Conservation (phyloP, 169 alveolate genomes). For the Plasmodium inui region DNA sequence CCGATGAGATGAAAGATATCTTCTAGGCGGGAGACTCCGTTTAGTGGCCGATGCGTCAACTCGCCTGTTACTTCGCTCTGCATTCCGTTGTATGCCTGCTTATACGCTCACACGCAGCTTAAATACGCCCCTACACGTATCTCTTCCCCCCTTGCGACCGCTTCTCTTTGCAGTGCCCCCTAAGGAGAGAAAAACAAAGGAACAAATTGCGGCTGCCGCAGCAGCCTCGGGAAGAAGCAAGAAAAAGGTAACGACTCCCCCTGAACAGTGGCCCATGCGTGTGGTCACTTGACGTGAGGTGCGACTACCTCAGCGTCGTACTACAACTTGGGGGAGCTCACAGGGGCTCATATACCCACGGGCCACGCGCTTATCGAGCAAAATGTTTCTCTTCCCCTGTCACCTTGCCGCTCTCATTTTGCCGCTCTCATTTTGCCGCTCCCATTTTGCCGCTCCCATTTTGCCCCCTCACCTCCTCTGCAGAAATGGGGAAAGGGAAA, state of each 20-base stretch:
- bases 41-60: background rate
- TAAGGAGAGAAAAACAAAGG: conserved; percentile 76
- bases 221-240: conserved; percentile 78
- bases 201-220: conserved; percentile 78
- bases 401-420: background rate
- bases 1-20: background rate
- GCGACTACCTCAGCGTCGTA: too few relatives aligned
- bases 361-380: background rate
- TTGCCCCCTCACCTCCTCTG: background rate
- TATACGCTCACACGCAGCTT: background rate
- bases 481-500: conserved; percentile 94
- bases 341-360: background rate
- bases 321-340: too few relatives aligned
- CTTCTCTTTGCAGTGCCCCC: conserved; percentile 77
- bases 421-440: background rate
- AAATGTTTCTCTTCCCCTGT: background rate
- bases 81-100: background rate
- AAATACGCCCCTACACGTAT: background rate
- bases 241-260: conserved; percentile 45
- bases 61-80: background rate
- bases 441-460: background rate
- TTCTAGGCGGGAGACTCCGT: background rate
- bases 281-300: background rate
- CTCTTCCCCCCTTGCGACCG: too few relatives aligned
- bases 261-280: background rate